Evolutionary conservation across 225 moss, liverwort and hornwort species (phyloP).

Genomic region (Bryum argenteum): DNA sequence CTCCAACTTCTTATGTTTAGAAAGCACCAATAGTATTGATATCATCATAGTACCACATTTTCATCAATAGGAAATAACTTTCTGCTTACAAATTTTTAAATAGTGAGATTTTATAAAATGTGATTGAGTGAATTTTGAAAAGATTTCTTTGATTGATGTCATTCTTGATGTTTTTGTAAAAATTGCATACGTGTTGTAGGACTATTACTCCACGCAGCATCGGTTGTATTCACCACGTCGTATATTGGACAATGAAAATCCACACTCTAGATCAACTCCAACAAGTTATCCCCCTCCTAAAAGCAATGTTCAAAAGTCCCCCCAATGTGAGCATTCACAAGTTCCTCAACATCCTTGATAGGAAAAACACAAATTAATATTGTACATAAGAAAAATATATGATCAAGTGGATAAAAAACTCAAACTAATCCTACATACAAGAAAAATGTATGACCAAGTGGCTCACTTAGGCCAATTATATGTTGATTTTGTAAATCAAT

Average conservation of each 20-base stretch:
- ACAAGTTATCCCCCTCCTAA: slow-evolving; percentile 19
- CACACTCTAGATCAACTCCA: slow-evolving; percentile 11
- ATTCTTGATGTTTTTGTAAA: neutral
- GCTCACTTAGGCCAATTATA: too few species aligned
- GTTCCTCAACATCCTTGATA: slow-evolving; percentile 11
- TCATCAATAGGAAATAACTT: neutral
- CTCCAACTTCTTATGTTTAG: neutral
- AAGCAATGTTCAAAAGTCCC: neutral
- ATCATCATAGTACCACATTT: neutral
- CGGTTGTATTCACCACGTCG: neutral
- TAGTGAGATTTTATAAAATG: neutral
- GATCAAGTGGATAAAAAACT: too few species aligned
- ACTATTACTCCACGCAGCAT: neutral
- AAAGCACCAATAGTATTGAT: neutral
- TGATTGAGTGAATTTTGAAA: neutral
- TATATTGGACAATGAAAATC: slow-evolving; percentile 19
- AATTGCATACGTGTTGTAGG: slow-evolving; percentile 19
- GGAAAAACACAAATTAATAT: too few species aligned
- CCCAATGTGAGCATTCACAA: neutral
- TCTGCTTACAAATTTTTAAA: neutral
- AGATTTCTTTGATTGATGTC: neutral
- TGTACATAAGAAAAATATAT: too few species aligned
- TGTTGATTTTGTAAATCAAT: too few species aligned
- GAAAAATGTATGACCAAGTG: too few species aligned
- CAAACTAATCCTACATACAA: too few species aligned